Evolutionary conservation across 805 yeast genomes (phyloP), one percentile per base, ranked within the genome.

Genomic region (Lachancea dasiensis): DNA sequence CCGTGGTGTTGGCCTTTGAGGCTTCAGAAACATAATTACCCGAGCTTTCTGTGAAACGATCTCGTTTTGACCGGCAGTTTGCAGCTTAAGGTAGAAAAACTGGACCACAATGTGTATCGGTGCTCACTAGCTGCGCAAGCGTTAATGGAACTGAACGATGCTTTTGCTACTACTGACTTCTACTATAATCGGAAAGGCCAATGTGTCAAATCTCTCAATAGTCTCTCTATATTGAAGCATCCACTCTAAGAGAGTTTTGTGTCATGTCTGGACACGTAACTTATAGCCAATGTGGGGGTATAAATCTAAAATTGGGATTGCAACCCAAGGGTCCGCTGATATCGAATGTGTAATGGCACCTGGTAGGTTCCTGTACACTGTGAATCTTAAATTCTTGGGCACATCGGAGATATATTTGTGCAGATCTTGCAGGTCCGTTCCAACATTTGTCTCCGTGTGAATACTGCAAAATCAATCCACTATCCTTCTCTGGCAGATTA

Each of bases 381-480:
- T 45, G 43, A 5, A 61, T 48, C 25, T 44, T 41, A 38, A 81
- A 39, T 3, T 65, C 60, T 2, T 68, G 61, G 0, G 94, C 94
- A 62, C 98, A 92, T 13, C 67, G 64, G 38, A 89, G 54, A 16
- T 66, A 65, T 1, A 85, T 79, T 7, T 58, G 62, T 1, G 86
- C 89, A 23, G 81, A 72, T 58, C 98, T 75, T 20, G 65, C 58
- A 4, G 97, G 97, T 0, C 98, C 98, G 56, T 87, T 85, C 96
- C 97, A 90, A 61, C 98, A 92, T 53, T 70, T 73, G 28, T 77
- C 79, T 15, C 98, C 98, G 14, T 66, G 54, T 3, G 59, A 65
- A 54, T 68, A 92, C 21, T 52, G 49, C 21, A 74, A 44, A 15
- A 45, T 46, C 31, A 68, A 38, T 22, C 64, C 63, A 29, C 57